phyloP scores from a whole-genome alignment of 768 basidiomycete genomes.

The Auricularia cornea region DNA sequence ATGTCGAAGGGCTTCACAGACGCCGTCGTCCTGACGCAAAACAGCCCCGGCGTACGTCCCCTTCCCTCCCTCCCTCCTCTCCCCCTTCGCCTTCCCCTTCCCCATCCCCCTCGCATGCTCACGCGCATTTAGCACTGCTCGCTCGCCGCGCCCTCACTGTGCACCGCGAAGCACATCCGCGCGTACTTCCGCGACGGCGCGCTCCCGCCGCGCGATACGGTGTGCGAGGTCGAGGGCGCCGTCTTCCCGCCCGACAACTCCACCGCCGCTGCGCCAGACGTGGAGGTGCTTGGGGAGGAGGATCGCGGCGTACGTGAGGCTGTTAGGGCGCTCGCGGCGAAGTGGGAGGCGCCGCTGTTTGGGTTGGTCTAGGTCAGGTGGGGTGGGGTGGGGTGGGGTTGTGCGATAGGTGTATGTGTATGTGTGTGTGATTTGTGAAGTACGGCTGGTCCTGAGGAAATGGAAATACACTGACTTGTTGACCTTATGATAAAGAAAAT shows the following conservation, averaged over 20 bases:
- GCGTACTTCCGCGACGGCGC: conserved; percentile 19
- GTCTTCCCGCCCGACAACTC: conserved; percentile 5
- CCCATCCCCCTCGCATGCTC: background rate
- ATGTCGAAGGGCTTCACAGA: conserved; percentile 4
- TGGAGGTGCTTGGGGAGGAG: background rate
- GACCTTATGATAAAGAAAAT: too few species aligned
- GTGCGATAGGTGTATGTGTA: too few species aligned
- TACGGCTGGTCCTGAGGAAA: too few species aligned
- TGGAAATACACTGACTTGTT: too few species aligned
- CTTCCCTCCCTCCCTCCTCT: background rate
- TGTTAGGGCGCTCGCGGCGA: too few species aligned
- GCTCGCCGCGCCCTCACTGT: conserved; percentile 11
- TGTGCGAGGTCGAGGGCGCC: conserved; percentile 14
- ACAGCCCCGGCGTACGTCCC: conserved; percentile 7
- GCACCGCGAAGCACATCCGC: conserved; percentile 15
- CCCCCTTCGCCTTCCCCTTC: background rate
- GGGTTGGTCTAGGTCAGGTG: too few species aligned
- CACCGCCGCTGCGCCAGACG: background rate
- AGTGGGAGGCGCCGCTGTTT: too few species aligned
- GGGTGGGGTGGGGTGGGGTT: too few species aligned
- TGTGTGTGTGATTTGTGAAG: too few species aligned
- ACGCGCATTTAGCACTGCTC: conserved; percentile 18
- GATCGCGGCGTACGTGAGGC: background rate
- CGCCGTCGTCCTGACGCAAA: conserved; percentile 4
- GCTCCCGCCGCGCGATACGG: conserved; percentile 15